phyloP scores from a whole-genome alignment of 1,284 basidiomycete species.

The Tilletia setariae region DNA sequence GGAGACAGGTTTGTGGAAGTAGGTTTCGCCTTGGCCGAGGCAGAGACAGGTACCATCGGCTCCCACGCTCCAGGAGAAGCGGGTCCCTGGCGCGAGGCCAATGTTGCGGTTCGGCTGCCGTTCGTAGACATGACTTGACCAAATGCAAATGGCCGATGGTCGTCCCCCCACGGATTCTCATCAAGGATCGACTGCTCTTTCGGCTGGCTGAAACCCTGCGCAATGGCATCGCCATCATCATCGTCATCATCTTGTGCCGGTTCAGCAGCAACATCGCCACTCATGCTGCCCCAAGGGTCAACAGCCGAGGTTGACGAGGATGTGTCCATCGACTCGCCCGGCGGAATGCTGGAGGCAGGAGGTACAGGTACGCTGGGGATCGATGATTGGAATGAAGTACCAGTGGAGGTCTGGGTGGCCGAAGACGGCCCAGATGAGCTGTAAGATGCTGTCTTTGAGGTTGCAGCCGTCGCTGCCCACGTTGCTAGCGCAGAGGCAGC shows the following conservation, averaged over 20 bases:
- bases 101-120: too few species aligned
- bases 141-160: background rate
- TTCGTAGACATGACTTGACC: background rate
- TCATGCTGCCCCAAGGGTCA: background rate
- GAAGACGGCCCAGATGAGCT: background rate
- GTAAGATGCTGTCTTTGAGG: background rate
- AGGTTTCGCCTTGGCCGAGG: background rate
- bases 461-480: conserved; percentile 42
- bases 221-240: background rate
- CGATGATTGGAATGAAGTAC: conserved; percentile 5
- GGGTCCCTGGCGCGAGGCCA: background rate
- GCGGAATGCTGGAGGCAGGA: background rate
- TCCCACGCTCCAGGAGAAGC: background rate
- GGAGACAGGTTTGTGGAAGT: too few species aligned
- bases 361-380: conserved; percentile 10
- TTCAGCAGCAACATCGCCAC: background rate
- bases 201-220: background rate
- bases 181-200: background rate
- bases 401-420: background rate
- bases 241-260: conserved; percentile 3
- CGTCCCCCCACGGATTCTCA: background rate
- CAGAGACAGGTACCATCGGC: conserved; percentile 8
- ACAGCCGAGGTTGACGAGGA: background rate
- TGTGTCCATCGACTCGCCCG: conserved; percentile 13
- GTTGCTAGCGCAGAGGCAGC: conserved; percentile 45